Base-by-base conservation (phyloP, 2,329 filamentous ascomycete species). In the Pestalotiopsis sp. region DNA sequence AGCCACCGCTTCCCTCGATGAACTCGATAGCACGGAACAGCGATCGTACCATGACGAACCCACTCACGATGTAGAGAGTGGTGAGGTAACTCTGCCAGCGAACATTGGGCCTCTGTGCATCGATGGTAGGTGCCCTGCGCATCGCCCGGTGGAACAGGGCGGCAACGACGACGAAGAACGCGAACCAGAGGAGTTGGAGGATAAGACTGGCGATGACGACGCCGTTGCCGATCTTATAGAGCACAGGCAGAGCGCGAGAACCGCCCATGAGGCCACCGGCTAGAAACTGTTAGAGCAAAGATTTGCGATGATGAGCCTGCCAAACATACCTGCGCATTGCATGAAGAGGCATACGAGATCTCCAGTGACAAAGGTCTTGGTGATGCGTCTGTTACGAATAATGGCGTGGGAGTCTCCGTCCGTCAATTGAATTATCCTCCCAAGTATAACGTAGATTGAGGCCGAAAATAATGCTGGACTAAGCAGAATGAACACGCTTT, bases 391-490 rank as follows among this genome's bases (percentile, higher is more conserved):
- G 9, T 38, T 31, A 7, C 31, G 27, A 17, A 66, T 66, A 4
- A 36, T 4, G 27, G n/a, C 45, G 14, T 66, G 45, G 2, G 64
- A 31, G 23, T 66, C 64, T 14, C 45, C 64, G n/a, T 58, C 64
- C 7, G 45, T 38, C 49, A 66, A 12, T 5, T n/a, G 6, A n/a
- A 66, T 27, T 12, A 66, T 66, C n/a, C 27, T 20, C n/a, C 64
- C 45, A 25, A 66, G 31, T 41, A 58, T 38, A 4, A 70, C 60
- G 38, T 70, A 70, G 17, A 68, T 45, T 1, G 68, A 70, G 4
- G 66, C 68, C 7, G 68, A 58, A 38, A 70, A 70, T 4, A 70
- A 57, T 4, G 68, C 60, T 4, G 68, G 66, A 25, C 68, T 61
- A 17, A 68, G 56, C 2, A 70, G 56, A n/a, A 70, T 68, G 7